Base-by-base conservation (phyloP, 805 yeast species). In the Candida argentea region DNA sequence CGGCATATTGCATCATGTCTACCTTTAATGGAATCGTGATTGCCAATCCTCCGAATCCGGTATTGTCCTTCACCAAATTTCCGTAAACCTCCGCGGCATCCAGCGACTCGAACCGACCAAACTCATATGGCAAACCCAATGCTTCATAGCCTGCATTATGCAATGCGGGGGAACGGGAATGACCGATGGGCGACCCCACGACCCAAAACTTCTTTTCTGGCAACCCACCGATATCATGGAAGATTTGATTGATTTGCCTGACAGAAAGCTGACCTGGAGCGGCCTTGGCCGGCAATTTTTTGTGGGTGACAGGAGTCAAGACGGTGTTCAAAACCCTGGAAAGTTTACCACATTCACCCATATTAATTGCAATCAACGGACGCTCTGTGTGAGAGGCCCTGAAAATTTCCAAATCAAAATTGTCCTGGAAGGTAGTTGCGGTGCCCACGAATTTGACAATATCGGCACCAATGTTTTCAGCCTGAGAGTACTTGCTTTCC, bases 11-110 rank as follows among this genome's bases (percentile, higher is more conserved):
- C 59, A 82, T 74, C 37, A 89, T 76, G 33, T 79, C 93, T 31
- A 85, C 47, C 50, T 91, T 91, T 48, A 89, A 63, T 4, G 99
- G 99, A 48, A 89, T 89, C 2, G 98, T 91, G 5, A 91, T 84
- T 4, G 94, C 87, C 36, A 82, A 74, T n/a, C 98, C 99, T 26
- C 97, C 97, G 44, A 91, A 80, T 18, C 50, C 44, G 6, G 57
- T 46, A 10, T 70, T 52, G 12, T 51, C 50, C 20, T 61, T 48
- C 33, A 73, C 58, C 30, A 86, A 49, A 25, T 66, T 53, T 8
- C 62, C 56, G 27, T 63, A 61, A 16, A 83, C 87, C 27, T 62
- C 65, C 2, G 48, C 46, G 6, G 77, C 83, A 40, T 73, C 69
- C 13, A 61, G 63, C 1, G 94, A 74, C 48, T 85, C 95, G 46